Percentiles rank a stretch among this genome's conserved stretches.
Evolutionary conservation across 2,329 filamentous ascomycete species (phyloP).

Genomic region (Curvularia spicifera): DNA sequence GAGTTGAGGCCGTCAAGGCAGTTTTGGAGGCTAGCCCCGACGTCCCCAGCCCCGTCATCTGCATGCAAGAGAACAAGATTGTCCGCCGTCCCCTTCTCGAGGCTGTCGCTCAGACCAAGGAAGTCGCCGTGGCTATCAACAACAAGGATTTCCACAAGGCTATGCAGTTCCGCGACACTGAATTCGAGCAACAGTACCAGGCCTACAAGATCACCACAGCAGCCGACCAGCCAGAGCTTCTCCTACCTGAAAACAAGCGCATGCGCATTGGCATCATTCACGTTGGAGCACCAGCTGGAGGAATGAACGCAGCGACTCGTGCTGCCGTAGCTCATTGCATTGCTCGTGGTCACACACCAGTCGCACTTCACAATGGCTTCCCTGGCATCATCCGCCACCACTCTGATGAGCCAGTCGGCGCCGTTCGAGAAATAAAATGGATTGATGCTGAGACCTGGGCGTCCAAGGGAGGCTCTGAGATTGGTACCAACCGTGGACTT

Average conservation of each 20-base stretch:
- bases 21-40: conserved; percentile 68
- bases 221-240: conserved; percentile 72
- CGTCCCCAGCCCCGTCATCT: conserved; percentile 91
- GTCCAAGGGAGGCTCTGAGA: conserved; percentile 95
- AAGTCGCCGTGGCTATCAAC: conserved; percentile 81
- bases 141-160: conserved; percentile 85
- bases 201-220: conserved; percentile 92
- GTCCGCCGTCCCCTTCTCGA: conserved; percentile 86
- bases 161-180: conserved; percentile 86
- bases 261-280: conserved; percentile 97
- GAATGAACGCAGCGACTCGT: conserved; percentile 96
- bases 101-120: conserved; percentile 84
- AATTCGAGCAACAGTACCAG: conserved; percentile 90
- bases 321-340: conserved; percentile 93
- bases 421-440: conserved; percentile 88
- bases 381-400: conserved; percentile 92
- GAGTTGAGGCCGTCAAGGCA: conserved; percentile 41
- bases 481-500: conserved; percentile 94
- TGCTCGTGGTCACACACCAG: conserved; percentile 86
- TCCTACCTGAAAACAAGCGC: conserved; percentile 75
- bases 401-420: conserved; percentile 77
- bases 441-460: conserved; percentile 95
- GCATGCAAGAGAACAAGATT: conserved; percentile 98
- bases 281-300: conserved; percentile 92
- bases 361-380: conserved; percentile 97